Conservation (phyloP, 2,329 filamentous ascomycete species). For the Chaetoscypha palmicola region DNA sequence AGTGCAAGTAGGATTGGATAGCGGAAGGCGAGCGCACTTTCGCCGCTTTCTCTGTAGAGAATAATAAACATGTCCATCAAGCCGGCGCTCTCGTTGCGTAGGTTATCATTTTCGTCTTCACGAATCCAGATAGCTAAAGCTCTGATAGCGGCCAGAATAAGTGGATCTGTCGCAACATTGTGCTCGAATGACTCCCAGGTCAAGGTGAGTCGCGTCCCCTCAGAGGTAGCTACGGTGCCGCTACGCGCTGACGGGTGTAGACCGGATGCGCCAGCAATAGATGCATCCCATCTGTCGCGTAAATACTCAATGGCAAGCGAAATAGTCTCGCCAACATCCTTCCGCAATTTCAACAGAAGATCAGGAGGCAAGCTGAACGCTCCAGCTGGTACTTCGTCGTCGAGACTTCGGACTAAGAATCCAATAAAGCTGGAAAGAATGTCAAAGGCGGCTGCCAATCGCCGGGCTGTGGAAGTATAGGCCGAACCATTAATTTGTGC, state of each 20-base stretch:
- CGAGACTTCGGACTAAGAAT: slow-evolving; percentile 47
- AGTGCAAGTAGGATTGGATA: slow-evolving; percentile 51
- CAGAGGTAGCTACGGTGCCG: slow-evolving; percentile 37
- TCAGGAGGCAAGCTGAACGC: slow-evolving; percentile 47
- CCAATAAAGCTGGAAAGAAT: slow-evolving; percentile 53
- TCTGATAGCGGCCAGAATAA: slow-evolving; percentile 52
- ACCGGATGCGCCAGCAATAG: slow-evolving; percentile 54
- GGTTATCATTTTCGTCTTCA: slow-evolving; percentile 56
- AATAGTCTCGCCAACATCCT: slow-evolving; percentile 55
- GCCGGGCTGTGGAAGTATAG: slow-evolving; percentile 44
- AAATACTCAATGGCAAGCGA: slow-evolving; percentile 58
- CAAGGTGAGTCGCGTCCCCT: slow-evolving; percentile 41
- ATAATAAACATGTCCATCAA: slow-evolving; percentile 58
- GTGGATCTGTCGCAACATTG: slow-evolving; percentile 44
- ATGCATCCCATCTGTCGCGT: slow-evolving; percentile 63
- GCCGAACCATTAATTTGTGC: slow-evolving; percentile 47
- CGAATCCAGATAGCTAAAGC: slow-evolving; percentile 59
- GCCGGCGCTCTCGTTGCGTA: slow-evolving; percentile 44
- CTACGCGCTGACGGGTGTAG: slow-evolving; percentile 50
- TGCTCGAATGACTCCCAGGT: slow-evolving; percentile 51
- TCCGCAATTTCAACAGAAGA: slow-evolving; percentile 53
- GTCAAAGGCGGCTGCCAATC: slow-evolving; percentile 56
- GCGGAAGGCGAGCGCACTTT: slow-evolving; percentile 43
- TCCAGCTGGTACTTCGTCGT: slow-evolving; percentile 34
- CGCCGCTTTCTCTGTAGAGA: slow-evolving; percentile 41